Evolutionary conservation across 352 stramenopile species (phyloP), one percentile per base, ranked within the genome.

Genomic region (Globisporangium solare): DNA sequence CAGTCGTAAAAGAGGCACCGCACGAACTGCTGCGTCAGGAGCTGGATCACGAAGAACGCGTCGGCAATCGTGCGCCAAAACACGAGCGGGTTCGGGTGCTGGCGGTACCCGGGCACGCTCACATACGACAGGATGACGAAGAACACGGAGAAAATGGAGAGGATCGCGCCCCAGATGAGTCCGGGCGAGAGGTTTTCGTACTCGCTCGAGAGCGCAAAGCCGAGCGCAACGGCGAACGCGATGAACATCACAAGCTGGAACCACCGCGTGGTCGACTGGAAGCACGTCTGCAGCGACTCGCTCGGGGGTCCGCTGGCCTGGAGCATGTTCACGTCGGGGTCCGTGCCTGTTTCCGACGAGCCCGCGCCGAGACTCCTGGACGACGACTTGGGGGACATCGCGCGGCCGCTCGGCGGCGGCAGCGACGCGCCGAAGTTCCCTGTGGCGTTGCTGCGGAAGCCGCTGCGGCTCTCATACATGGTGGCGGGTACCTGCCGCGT

Each of bases 41-140:
- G 63, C 61, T 92, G 83, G 35, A 92, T 61, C 60, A 93, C 83
- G 61, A 94, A 94, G 18, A 92, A 70, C 17, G 77, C 76, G 64
- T 95, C 86, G 21, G 81, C 81, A 60, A 95, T 93, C 15, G 83
- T 90, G 48, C 83, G 80, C 82, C 83, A 95, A 60, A 95, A 95
- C 24, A 95, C 83, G 49, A 95, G 79, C 61, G 86, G 83, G 51
- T 95, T 95, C 24, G 86, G 86, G 55, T 95, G 86, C 58, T 93
- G 83, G 0, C 86, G 74, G 64, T 92, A 92, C 51, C 74, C 78
- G 3, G 76, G 79, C 21, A 92, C 83, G 57, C 82, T 91, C 14
- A 68, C 74, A 63, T 93, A 95, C 58, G 74, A 89, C 10, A 95
- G 51, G 42, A 95, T 89, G 31, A 95, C 83, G 51, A 92, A 90